Evolutionary conservation across 2,329 filamentous ascomycete species (phyloP).

Genomic region (Alternaria incomplexa): DNA sequence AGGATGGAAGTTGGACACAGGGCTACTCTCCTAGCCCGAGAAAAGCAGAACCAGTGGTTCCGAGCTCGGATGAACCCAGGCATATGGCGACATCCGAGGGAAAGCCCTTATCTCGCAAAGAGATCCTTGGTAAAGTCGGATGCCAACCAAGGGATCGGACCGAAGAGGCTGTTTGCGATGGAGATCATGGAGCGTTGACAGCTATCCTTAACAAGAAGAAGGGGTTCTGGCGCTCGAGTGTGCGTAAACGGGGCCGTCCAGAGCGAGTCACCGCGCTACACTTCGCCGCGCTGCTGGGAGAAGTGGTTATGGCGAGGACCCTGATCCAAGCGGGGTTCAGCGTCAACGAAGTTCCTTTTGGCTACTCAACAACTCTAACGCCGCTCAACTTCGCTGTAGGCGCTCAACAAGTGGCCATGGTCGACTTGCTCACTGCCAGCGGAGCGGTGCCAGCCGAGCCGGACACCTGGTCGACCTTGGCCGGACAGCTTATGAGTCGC

Average conservation of each 20-base stretch:
- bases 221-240: conserved; percentile 25
- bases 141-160: conserved; percentile 29
- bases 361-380: conserved; percentile 25
- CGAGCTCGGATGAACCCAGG: neutral
- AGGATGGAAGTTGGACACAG: neutral
- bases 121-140: conserved; percentile 26
- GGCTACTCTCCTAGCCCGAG: neutral
- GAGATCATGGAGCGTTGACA: conserved; percentile 15
- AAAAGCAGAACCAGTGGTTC: neutral
- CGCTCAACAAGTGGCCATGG: conserved; percentile 30
- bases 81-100: neutral
- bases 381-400: conserved; percentile 31
- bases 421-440: conserved; percentile 23
- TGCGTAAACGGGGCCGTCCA: conserved; percentile 24
- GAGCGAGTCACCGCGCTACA: conserved; percentile 32
- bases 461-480: conserved; percentile 30
- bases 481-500: conserved; percentile 26
- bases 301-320: conserved; percentile 29
- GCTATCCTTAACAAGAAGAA: conserved; percentile 25
- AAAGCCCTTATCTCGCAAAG: conserved; percentile 17
- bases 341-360: conserved; percentile 32
- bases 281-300: conserved; percentile 33
- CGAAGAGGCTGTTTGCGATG: conserved; percentile 29
- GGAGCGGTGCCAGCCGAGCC: conserved; percentile 23
- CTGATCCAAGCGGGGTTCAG: conserved; percentile 21